phyloP scores from a whole-genome alignment of 1,139 yeast species.

The Saccharomycopsis crataegensis region DNA sequence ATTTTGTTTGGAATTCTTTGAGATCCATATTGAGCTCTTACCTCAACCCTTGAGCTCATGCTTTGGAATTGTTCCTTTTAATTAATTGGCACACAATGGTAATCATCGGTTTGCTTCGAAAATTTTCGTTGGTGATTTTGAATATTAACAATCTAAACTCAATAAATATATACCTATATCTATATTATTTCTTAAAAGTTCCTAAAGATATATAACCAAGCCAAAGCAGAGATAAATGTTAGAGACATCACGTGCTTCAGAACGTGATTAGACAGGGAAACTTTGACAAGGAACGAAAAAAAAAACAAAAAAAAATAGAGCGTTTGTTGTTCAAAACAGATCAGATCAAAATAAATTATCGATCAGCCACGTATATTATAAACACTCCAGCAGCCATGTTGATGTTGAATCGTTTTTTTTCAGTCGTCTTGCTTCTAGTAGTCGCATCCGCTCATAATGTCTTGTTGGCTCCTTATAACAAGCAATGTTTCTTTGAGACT shows the following conservation, averaged over 20 bases:
- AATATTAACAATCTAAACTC: too few relatives aligned
- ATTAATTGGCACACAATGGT: too few relatives aligned
- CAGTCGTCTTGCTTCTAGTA: not conserved
- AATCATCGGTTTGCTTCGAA: too few relatives aligned
- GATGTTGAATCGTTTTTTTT: not conserved
- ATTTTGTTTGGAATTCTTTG: too few relatives aligned
- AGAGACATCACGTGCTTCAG: not conserved
- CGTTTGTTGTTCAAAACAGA: not conserved
- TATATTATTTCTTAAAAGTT: too few relatives aligned
- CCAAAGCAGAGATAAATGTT: not conserved
- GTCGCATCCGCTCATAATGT: constrained; percentile 63
- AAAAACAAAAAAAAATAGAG: not conserved
- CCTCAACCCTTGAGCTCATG: too few relatives aligned
- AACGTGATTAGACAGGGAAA: not conserved
- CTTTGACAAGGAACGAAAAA: not conserved
- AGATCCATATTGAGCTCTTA: too few relatives aligned
- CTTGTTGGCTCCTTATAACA: constrained; percentile 75
- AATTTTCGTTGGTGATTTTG: too few relatives aligned
- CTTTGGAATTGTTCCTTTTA: too few relatives aligned
- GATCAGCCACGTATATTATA: not conserved
- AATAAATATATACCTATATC: too few relatives aligned
- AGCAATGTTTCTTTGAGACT: constrained; percentile 81
- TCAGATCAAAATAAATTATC: not conserved
- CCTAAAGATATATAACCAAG: too few relatives aligned
- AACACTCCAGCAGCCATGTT: not conserved